Conservation (phyloP, 176 grass and related monocot genomes). For the Secale cereale region DNA sequence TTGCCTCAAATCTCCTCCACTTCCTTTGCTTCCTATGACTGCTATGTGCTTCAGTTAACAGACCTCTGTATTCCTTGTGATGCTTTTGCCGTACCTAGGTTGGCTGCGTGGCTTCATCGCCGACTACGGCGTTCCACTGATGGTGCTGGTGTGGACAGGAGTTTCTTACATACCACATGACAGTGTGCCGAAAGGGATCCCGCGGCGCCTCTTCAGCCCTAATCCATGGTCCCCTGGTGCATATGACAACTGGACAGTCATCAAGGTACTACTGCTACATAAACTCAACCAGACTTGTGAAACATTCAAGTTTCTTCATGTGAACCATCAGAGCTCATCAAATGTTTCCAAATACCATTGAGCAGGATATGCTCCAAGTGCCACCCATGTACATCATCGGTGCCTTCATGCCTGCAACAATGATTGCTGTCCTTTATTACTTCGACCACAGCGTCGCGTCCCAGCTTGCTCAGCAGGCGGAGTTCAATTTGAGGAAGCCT, state of each 20-base stretch:
- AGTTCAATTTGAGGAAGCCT: constrained; percentile 98
- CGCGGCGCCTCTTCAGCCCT: constrained; percentile 88
- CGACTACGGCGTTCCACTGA: constrained; percentile 94
- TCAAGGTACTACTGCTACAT: constrained; percentile 52
- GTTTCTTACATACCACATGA: constrained; percentile 80
- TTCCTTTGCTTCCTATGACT: not conserved
- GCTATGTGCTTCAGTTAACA: not conserved
- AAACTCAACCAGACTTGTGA: not conserved
- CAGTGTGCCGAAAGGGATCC: constrained; percentile 80
- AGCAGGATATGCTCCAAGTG: constrained; percentile 88
- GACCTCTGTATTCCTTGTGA: constrained; percentile 6
- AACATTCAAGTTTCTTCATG: constrained; percentile 5
- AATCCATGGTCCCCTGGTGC: constrained; percentile 99
- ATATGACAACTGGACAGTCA: constrained; percentile 93
- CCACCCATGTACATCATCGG: constrained; percentile 90
- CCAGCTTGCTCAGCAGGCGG: constrained; percentile 92
- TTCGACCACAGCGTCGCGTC: constrained; percentile 99
- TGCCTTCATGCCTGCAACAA: constrained; percentile 95
- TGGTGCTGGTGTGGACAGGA: constrained; percentile 97
- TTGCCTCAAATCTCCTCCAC: not conserved
- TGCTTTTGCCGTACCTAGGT: constrained; percentile 38
- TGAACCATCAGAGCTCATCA: constrained; percentile 2
- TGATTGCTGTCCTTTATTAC: constrained; percentile 98
- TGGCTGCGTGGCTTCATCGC: constrained; percentile 90
- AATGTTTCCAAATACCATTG: constrained; percentile 1